Base-by-base conservation (phyloP, 2,329 filamentous ascomycete genomes). In the Westerdykella aurantiaca region DNA sequence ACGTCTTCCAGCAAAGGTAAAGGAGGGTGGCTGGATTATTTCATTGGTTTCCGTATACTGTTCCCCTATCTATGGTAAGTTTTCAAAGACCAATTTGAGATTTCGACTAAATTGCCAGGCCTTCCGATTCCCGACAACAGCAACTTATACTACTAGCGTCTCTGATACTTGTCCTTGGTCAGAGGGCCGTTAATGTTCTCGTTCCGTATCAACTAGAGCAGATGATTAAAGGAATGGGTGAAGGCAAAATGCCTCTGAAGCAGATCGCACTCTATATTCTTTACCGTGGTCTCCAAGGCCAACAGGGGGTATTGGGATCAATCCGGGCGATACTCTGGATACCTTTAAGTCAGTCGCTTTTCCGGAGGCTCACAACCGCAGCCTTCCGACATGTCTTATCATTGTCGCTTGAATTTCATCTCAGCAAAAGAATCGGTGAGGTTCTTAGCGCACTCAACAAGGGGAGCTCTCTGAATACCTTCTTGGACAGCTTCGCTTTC, bases 401-500 rank as follows among this genome's bases (percentile, higher is more conserved):
- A 0, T 63, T 76, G 1, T 75, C 72, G 0, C 59, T 77, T 9
- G 73, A 77, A 10, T 77, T 77, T 37, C 75, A 77, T 42, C 58
- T 76, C 1, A 72, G 70, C 53, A 77, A 77, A 48, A 68, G 72
- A 34, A 69, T 73, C n/a, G 74, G 73, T 2, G 74, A 77, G 53
- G 72, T 77, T 7, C 72, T 73, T 3, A 76, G 70, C 38, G 75
- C 74, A 1, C 58, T 77, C 0, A 73, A 63, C 43, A 71, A 73
- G 39, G 74, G 75, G 3, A 67, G 66, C 5, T 68, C 73, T 1
- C 67, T 77, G 25, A 76, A 75, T 50, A 74, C 68, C 0, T 76
- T 77, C 33, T 68, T 83, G 4, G 80, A 83, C 55, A 76, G 73
- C 7, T 69, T 82, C 18, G 72, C 79, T 37, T 79, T 83, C 41